A percentile compares a stretch with the other conserved stretches of the same genome.
Evolutionary conservation across 164 flowering plant species (phyloP).

Genomic region (Nymphaea thermarum): DNA sequence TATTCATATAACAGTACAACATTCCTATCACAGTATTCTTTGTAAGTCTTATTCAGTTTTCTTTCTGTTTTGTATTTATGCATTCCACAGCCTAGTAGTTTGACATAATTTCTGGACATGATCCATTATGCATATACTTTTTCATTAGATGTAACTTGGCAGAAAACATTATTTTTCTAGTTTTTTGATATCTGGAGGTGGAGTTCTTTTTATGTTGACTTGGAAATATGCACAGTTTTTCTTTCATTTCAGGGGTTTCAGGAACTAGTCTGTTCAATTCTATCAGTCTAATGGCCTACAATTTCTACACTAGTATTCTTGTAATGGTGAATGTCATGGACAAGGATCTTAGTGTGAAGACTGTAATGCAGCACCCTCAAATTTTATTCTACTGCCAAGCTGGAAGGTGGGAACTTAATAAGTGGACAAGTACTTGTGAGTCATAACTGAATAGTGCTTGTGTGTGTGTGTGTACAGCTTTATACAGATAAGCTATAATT

Average conservation of each 20-base stretch:
- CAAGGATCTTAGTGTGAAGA: conserved; percentile 91
- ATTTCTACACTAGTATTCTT: conserved; percentile 95
- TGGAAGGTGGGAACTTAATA: conserved; percentile 54
- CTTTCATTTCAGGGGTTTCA: conserved; percentile 96
- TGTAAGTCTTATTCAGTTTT: conserved; percentile 79
- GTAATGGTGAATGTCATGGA: conserved; percentile 85
- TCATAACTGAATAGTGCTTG: no score
- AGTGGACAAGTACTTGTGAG: no score
- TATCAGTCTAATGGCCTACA: conserved; percentile 97
- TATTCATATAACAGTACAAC: conserved; percentile 98
- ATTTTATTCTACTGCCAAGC: conserved; percentile 95
- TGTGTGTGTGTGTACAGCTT: no score
- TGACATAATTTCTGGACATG: no score
- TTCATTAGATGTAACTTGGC: no score
- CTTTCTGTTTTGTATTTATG: no score
- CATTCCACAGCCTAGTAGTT: no score
- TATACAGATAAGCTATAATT: no score
- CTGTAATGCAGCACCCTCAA: conserved; percentile 98
- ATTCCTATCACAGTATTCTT: conserved; percentile 87
- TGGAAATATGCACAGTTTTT: conserved; percentile 45
- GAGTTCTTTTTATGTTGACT: conserved; percentile 19
- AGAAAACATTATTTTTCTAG: no score
- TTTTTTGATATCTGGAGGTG: not conserved
- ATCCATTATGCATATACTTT: no score
- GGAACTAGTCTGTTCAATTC: conserved; percentile 97